Base-by-base conservation (phyloP, 1,139 yeast species). In the Candida buenavistaensis region DNA sequence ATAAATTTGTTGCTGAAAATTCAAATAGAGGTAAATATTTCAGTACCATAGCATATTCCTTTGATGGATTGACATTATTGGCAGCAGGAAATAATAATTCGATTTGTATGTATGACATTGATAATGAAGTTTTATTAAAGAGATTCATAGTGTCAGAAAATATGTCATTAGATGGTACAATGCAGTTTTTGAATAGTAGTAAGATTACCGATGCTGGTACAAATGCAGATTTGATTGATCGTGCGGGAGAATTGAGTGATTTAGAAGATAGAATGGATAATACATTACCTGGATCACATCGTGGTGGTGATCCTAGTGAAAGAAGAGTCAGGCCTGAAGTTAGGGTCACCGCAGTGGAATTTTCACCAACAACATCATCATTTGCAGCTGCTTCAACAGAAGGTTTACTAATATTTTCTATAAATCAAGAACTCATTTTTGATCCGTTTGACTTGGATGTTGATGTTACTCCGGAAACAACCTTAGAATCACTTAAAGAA, bases 341-440 rank as follows among this genome's bases (percentile, higher is more conserved):
- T 16, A 69, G 95, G 50, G 89, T 92, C 1, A 77, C 86, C 1
- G 68, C 84, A 4, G 73, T 94, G 26, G 76, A 75, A 45, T 92
- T 90, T 53, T 86, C 96, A 3, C 98, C 98, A 16, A 84, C 97
- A 0, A 85, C 95, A 6, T 73, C 85, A 28, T 80, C 96, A 19
- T 94, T 94, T 68, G 94, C 96, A 2, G 96, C 96, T 20, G 95
- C 97, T 0, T 82, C 96, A 1, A 92, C 98, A 0, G 98, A 92
- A 58, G 99, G 99, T 6, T 66, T 94, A 33, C 65, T 90, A 40
- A 69, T 92, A 2, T 92, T 79, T 56, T 82, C 96, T 1, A 77
- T 89, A 26, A 95, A 90, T 55, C 81, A 82, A 39, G 68, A 76
- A 11, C 64, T 87, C 31, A 65, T 80, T 30, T 94, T 92, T 54